Base-by-base conservation (phyloP, 129 eudicot species). In the Flaveria sonorensis region DNA sequence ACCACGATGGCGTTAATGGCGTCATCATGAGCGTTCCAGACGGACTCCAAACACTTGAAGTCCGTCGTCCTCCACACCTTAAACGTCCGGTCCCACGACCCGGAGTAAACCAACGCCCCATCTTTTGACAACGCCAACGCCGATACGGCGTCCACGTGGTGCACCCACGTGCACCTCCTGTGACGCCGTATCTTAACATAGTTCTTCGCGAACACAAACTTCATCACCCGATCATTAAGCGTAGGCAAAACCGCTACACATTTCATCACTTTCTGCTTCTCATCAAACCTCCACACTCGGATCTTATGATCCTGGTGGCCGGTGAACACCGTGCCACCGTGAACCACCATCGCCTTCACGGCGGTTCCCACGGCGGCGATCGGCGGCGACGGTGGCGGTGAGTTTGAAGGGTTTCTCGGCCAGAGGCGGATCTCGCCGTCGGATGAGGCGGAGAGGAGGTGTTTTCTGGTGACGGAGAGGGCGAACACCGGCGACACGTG, bases 281-380 rank as follows among this genome's bases (percentile, higher is more conserved):
- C 74, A 1, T 91, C 84, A 28, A 93, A 65, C 42, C 79, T 90
- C 97, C 97, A 93, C 0, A 91, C 98, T 0, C 98, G 91, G 18
- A 93, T 88, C 63, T 83, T 90, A 77, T 86, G 89, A 48, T 93
- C 98, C n/a, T 89, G 96, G 84, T 93, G 97, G 10, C 96, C 97
- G 40, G 88, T 89, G 68, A 90, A 78, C 50, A 93, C 4, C 66
- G 65, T 84, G 72, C 83, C 88, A 7, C 79, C 85, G 6, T 63
- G 23, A 2, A 87, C 82, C 13, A 85, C 81, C 51, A 88, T 73
- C 42, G 91, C 59, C 30, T 93, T 93, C 7, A 87, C 89, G 14
- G 97, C 91, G 11, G 90, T 39, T 7, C 19, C 43, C n/a, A 77
- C 69, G 18, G 61, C 5, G 1, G 79, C 75, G 1, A 70, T 42